Conservation (phyloP, 2,329 filamentous ascomycete genomes). For the Talaromyces sp. region DNA sequence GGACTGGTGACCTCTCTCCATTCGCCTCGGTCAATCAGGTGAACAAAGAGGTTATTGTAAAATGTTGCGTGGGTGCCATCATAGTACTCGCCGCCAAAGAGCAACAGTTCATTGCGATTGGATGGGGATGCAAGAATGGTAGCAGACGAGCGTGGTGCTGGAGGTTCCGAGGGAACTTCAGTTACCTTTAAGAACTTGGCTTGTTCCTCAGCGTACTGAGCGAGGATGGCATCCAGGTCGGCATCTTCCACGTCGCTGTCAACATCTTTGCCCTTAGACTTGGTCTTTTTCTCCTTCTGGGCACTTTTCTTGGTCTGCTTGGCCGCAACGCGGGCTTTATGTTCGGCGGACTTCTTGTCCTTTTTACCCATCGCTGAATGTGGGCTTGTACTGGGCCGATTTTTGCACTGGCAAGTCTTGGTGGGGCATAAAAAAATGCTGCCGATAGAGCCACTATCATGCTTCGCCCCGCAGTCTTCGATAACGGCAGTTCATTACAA, state of each 20-base stretch:
- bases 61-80: slow-evolving; percentile 82
- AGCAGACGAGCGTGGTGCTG: slow-evolving; percentile 75
- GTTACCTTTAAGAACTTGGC: slow-evolving; percentile 94
- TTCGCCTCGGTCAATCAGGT: slow-evolving; percentile 79
- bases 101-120: slow-evolving; percentile 82
- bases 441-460: not conserved
- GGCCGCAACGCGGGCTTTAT: slow-evolving; percentile 60
- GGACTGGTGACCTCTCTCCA: slow-evolving; percentile 90
- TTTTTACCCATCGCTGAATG: slow-evolving; percentile 52
- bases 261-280: slow-evolving; percentile 66
- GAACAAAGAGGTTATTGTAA: slow-evolving; percentile 68
- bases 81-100: slow-evolving; percentile 95
- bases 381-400: slow-evolving; percentile 4
- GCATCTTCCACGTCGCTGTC: slow-evolving; percentile 91
- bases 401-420: slow-evolving; percentile 11
- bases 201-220: slow-evolving; percentile 89
- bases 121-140: slow-evolving; percentile 83
- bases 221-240: slow-evolving; percentile 89
- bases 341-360: slow-evolving; percentile 60
- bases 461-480: not conserved
- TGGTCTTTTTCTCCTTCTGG: slow-evolving; percentile 76
- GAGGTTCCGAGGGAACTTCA: slow-evolving; percentile 72
- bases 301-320: slow-evolving; percentile 85
- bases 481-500: not conserved
- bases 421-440: slow-evolving; percentile 27